These are phyloP conservation scores for Botryotinia globosa DNA, from an alignment of 2,329 filamentous ascomycete species.

Conservation along the genomic window DNA sequence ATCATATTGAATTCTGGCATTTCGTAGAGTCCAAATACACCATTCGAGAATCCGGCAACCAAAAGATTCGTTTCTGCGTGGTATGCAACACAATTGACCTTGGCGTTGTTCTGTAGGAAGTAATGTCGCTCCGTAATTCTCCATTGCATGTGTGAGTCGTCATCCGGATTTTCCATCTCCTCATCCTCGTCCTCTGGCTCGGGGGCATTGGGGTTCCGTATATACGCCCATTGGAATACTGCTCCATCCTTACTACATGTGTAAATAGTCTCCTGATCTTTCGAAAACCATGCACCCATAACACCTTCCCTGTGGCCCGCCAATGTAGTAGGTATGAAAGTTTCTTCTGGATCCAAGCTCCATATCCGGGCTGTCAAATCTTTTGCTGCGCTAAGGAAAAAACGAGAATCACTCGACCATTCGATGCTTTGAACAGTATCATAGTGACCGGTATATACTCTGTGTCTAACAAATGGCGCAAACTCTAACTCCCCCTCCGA, in stretches of 20 bases:
- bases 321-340: constrained; percentile 84
- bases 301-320: constrained; percentile 89
- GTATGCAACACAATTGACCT: constrained; percentile 86
- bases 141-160: constrained; percentile 74
- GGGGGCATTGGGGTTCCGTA: constrained; percentile 55
- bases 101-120: constrained; percentile 87
- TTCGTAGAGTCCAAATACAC: constrained; percentile 90
- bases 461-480: constrained; percentile 87
- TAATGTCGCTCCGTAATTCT: constrained; percentile 88
- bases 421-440: constrained; percentile 82
- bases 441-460: constrained; percentile 83
- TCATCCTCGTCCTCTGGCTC: constrained; percentile 47
- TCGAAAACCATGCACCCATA: constrained; percentile 94
- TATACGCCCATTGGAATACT: constrained; percentile 89
- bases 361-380: constrained; percentile 93
- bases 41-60: constrained; percentile 95
- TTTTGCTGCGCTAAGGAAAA: constrained; percentile 89
- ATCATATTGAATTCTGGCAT: constrained; percentile 95
- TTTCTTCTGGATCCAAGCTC: constrained; percentile 84
- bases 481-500: constrained; percentile 84
- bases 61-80: constrained; percentile 84
- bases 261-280: constrained; percentile 91
- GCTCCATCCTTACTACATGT: constrained; percentile 98
- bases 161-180: constrained; percentile 58
- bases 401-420: constrained; percentile 95